Evolutionary conservation across 495 filamentous ascomycete genomes (phyloP).

Genomic region (Hypomontagnella monticulosa): DNA sequence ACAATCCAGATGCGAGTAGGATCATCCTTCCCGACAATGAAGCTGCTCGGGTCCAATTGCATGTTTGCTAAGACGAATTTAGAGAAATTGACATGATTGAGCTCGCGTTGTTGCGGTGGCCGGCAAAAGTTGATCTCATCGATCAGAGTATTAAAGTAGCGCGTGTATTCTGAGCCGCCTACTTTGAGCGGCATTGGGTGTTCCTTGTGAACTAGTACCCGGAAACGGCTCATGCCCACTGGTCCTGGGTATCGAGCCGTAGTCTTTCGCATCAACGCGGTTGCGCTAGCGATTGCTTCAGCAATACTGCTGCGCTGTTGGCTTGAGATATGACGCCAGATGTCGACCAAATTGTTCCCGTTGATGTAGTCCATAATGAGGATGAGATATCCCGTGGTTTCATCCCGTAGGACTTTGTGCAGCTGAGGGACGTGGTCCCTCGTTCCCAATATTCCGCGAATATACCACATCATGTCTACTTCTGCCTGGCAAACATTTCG

Average conservation of each 20-base stretch:
- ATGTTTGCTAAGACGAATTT: constrained; percentile 18
- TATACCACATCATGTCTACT: constrained; percentile 15
- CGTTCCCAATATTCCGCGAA: neutral
- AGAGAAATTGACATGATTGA: neutral
- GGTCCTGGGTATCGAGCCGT: neutral
- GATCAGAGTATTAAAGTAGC: constrained; percentile 1
- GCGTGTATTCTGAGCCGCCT: neutral
- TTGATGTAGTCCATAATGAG: constrained; percentile 29
- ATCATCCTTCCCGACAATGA: neutral
- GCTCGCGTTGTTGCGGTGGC: neutral
- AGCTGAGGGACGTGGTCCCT: constrained; percentile 2
- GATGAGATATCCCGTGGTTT: neutral
- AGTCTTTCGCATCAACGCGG: constrained; percentile 1
- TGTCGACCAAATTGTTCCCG: constrained; percentile 1
- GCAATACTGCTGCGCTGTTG: neutral
- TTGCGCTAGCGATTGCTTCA: neutral
- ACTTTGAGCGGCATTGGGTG: neutral
- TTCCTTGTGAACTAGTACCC: neutral
- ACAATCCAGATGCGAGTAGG: constrained; percentile 12
- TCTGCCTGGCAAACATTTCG: constrained; percentile 4
- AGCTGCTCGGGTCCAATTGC: constrained; percentile 22
- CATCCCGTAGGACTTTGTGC: constrained; percentile 13
- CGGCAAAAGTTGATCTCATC: neutral
- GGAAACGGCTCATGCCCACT: neutral
- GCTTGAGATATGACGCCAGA: neutral